These are phyloP conservation scores for Neoascochyta sp. DNA, from an alignment of 2,329 filamentous ascomycete genomes.

Conservation along the genomic window DNA sequence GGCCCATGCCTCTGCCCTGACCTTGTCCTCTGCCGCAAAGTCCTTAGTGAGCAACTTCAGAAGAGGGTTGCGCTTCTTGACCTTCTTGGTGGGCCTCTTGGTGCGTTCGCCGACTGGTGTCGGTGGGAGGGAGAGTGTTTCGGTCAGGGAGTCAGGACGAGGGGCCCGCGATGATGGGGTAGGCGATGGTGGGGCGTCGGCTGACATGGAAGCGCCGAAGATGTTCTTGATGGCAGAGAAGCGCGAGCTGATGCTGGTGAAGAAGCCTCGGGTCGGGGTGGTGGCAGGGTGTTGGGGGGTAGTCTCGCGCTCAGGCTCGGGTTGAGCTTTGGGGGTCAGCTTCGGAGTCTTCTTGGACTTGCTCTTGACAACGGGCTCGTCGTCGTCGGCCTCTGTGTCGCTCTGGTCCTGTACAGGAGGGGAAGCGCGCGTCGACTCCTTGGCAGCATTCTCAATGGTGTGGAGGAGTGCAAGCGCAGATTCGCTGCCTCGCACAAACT, in stretches of 20 bases:
- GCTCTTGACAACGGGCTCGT: too few species aligned
- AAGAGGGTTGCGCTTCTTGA: constrained; percentile 13
- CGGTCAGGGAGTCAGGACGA: constrained; percentile 16
- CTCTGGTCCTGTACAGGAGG: not conserved
- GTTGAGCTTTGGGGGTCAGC: too few species aligned
- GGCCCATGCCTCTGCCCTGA: constrained; percentile 26
- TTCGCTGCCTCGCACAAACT: constrained; percentile 15
- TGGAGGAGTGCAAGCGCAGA: constrained; percentile 20
- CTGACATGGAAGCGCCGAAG: constrained; percentile 11
- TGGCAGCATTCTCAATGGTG: constrained; percentile 18
- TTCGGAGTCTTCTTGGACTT: too few species aligned
- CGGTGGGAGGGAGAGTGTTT: constrained; percentile 22
- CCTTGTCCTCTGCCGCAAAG: constrained; percentile 15
- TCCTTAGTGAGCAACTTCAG: constrained; percentile 18
- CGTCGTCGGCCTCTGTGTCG: not conserved
- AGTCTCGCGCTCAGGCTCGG: too few species aligned
- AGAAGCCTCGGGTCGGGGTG: constrained; percentile 6
- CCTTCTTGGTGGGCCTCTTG: constrained; percentile 14
- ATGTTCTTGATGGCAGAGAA: constrained; percentile 21
- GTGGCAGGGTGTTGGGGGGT: too few species aligned
- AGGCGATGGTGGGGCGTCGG: constrained; percentile 6
- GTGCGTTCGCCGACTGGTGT: constrained; percentile 27
- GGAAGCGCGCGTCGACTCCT: constrained; percentile 1
- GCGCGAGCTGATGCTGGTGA: constrained; percentile 12
- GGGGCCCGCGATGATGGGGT: constrained; percentile 11